phyloP scores from a whole-genome alignment of 2,329 filamentous ascomycete species.

The Apiospora kogelbergensis region DNA sequence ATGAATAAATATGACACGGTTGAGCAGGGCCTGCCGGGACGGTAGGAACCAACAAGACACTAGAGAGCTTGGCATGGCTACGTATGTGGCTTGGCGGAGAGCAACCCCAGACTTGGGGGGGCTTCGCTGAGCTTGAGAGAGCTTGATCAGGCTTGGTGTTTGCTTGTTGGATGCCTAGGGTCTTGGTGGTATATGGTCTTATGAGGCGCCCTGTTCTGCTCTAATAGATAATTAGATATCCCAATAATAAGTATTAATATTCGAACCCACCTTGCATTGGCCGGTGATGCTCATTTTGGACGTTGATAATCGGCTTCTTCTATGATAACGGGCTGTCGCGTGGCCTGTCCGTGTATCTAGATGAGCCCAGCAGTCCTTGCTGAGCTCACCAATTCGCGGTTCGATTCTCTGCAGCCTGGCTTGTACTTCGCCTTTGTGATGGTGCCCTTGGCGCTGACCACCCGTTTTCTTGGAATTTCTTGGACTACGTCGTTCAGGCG shows the following conservation, averaged over 20 bases:
- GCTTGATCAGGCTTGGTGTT: not conserved
- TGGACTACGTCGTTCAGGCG: not conserved
- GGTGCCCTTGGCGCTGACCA: not conserved
- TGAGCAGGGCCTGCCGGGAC: not conserved
- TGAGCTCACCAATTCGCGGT: not conserved
- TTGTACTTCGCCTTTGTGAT: not conserved
- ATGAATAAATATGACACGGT: not conserved
- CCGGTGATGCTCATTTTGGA: not conserved
- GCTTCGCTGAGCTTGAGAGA: constrained; percentile 1
- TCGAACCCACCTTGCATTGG: not conserved
- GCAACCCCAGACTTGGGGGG: not conserved
- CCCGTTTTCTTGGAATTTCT: not conserved
- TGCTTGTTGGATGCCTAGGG: not conserved
- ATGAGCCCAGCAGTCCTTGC: not conserved
- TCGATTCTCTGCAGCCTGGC: not conserved
- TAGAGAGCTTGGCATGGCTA: not conserved
- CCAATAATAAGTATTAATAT: not conserved
- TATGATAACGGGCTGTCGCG: not conserved
- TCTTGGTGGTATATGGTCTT: not conserved
- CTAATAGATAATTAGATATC: constrained; percentile 5
- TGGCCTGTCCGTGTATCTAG: not conserved
- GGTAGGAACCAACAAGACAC: not conserved
- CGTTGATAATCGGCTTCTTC: not conserved
- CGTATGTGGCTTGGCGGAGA: not conserved
- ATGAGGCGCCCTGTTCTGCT: not conserved